Base-by-base conservation (phyloP, 441 rosid genomes). In the Arabidopsis hybrid region DNA sequence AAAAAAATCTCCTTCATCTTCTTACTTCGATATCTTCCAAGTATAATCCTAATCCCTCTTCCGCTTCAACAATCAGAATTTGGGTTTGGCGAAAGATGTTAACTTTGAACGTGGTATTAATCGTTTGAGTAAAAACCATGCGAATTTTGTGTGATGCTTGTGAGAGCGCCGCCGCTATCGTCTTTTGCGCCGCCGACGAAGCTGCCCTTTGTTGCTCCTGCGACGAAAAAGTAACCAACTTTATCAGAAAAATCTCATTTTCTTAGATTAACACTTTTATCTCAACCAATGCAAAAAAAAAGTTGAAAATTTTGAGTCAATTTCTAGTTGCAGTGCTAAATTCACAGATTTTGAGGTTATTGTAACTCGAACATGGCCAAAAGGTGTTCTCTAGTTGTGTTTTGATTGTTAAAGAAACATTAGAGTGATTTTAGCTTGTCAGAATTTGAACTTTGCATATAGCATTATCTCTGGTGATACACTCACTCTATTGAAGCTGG, bases 141-240 rank as follows among this genome's bases (percentile, higher is more conserved):
- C 85, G 91, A 60, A 86, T 85, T 62, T 82, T 92, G 74, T 90
- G 98, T 69, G 95, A 92, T 74, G 84, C 85, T 14, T 92, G 98
- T 68, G 97, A 92, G 81, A 85, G 88, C 55, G 89, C 93, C 63
- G 91, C 91, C 49, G 98, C 98, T 16, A 61, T 81, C 50, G 81
- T 87, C 46, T 93, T 91, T 82, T 93, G 97, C 65, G 95, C 97
- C 32, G 95, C 92, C 49, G 93, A 91, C 73, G 95, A 91, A 84
- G 95, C 97, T 11, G 88, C 95, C 16, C 93, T 93, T 50, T 93
- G 95, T 78, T 79, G 64, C 72, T 78, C 91, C 76, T 93, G 98
- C 65, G 98, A 90, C 66, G 86, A 86, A 26, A 89, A 85, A 88
- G 97, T 90, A 72, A 29, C 71, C 8, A n/a, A 10, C 43, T 76